Base-by-base conservation (phyloP, 371 early-diverging fungal species). In the Umbelopsis sp. region DNA sequence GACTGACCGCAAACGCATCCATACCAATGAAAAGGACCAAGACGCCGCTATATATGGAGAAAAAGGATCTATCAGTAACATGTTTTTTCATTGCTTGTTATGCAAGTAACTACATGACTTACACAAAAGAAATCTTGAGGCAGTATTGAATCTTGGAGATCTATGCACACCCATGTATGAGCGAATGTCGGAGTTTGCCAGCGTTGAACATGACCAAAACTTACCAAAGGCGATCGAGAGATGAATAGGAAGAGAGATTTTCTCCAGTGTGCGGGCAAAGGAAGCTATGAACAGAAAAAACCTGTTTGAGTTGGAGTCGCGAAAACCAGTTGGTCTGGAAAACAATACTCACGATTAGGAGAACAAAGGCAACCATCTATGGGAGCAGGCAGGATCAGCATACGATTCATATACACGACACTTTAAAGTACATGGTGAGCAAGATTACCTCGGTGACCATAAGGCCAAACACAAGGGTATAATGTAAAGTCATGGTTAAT, bases 381-480 rank as follows among this genome's bases (percentile, higher is more conserved):
- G 5, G 6, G 2, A 35, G 3, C 6, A 12, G n/a, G 7, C n/a
- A 4, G 16, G 32, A 57, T 57, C 57, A 57, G 35, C 35, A 57
- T 25, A 29, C 52, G 20, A 24, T 20, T 51, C 24, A 24, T 22
- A 11, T 4, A 22, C 29, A 29, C 3, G 29, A 24, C 25, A 22
- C 4, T 2, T 24, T 1, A 12, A 9, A 29, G 24, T 2, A 12
- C 52, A 2, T 51, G 52, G 11, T 12, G 1, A 7, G 12, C 7
- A 51, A 51, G 12, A 1, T 29, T 57, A 57, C 57, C 57, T 57
- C 57, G 10, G 35, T 35, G 35, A 57, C 57, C 57, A 57, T 35
- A 18, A 57, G 57, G 57, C 57, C 57, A n/a, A 57, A 57, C 29
- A 57, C 57, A 35, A 57, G 57, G 57, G 57, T 57, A 57, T 57